Evolutionary conservation across 129 eudicot genomes (phyloP).

Genomic region (Calendula officinalis): DNA sequence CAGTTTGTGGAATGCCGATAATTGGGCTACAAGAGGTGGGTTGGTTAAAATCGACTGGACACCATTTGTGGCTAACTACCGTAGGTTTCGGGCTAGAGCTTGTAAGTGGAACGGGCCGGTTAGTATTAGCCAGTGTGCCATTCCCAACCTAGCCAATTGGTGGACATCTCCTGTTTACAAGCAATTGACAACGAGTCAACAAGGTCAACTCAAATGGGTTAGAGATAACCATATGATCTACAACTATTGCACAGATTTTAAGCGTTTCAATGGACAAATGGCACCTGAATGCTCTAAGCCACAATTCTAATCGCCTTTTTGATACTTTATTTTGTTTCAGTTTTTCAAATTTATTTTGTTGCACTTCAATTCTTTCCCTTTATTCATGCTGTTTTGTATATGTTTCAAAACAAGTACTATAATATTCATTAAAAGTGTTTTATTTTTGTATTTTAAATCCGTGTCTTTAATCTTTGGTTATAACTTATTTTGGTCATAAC

Average conservation of each 20-base stretch:
- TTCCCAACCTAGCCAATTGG: conserved; percentile 44
- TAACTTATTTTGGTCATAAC: too few species aligned
- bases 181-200: conserved; percentile 33
- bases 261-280: conserved; percentile 40
- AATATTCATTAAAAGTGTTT: too few species aligned
- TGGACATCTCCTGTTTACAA: conserved; percentile 40
- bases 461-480: too few species aligned
- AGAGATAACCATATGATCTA: conserved; percentile 51
- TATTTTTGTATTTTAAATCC: too few species aligned
- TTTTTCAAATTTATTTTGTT: neutral
- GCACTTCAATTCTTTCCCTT: neutral
- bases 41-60: conserved; percentile 64
- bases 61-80: conserved; percentile 52
- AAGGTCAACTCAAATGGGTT: conserved; percentile 47
- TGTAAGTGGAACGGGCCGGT: conserved; percentile 46
- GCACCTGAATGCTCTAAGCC: conserved; percentile 53
- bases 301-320: conserved; percentile 27
- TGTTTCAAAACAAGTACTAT: neutral
- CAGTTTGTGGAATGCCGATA: conserved; percentile 71
- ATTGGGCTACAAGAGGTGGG: conserved; percentile 72
- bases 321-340: neutral
- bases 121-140: conserved; percentile 36
- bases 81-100: conserved; percentile 46
- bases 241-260: conserved; percentile 50
- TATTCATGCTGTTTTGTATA: neutral